Evolutionary conservation across 129 eudicot species (phyloP), one percentile per base, ranked within the genome.

Genomic region (Kitagawia praeruptora): DNA sequence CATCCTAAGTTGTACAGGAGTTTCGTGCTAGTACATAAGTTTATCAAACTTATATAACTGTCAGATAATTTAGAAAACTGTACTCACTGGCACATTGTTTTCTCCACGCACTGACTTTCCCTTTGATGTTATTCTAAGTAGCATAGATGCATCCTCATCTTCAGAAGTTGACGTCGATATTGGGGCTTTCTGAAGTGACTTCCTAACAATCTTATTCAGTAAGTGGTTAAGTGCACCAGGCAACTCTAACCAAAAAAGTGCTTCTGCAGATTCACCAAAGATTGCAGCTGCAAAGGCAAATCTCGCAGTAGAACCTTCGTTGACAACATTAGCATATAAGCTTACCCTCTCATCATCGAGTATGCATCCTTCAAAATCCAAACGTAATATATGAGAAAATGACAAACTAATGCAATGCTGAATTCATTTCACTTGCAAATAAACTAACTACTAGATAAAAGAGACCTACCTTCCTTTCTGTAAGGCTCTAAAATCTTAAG

Each of bases 401-500:
- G 70, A 42, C 25, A 64, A 85, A 75, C 23, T 64, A 71, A 78
- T 42, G 77, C 2, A 74, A 77, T 80, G 38, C 78, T 42, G 49
- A 70, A 12, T 31, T 27, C 56, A 73, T 23, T 28, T 23, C 19
- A 40, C 49, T 31, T 75, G 70, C 39, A 77, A 53, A 75, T 75
- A 16, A 66, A 5, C 21, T 4, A 54, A 34, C 81, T 39, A 75
- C 53, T 70, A 49, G 64, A 75, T 80, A 38, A 58, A n/a, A 79
- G 45, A 74, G 47, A 70, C 70, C 69, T 67, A 92, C 99, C 96
- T 88, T 95, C 99, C 86, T 72, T 88, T 79, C 96, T 85, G 79
- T 95, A 95, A 76, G 99, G 97, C 82, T 95, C 99, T 87, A 95
- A 81, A 76, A 92, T 93, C 84, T 95, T 92, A 56, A 95, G 99